Conservation (phyloP, 352 stramenopile species). For the Globisporangium barbulae region DNA sequence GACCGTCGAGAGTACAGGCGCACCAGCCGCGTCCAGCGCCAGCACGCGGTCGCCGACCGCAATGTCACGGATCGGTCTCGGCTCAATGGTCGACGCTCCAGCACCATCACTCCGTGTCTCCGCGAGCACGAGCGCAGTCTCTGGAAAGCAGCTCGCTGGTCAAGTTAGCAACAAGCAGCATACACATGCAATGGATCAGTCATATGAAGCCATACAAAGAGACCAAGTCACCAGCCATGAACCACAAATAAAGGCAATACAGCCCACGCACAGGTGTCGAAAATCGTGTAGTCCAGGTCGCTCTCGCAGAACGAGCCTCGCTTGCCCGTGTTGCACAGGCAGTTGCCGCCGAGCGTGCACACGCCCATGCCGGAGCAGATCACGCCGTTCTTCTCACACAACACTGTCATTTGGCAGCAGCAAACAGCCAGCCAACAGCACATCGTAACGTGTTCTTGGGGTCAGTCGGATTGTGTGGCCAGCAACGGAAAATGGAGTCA, state of each 20-base stretch:
- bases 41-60: conserved; percentile 51
- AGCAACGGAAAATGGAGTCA: not conserved
- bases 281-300: conserved; percentile 42
- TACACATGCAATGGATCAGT: not conserved
- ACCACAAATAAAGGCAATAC: not conserved
- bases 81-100: conserved; percentile 9
- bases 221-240: not conserved
- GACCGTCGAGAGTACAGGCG: conserved; percentile 40
- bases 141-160: conserved; percentile 58
- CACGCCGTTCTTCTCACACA: conserved; percentile 66
- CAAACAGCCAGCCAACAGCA: conserved; percentile 8
- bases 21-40: conserved; percentile 35
- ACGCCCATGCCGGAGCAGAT: conserved; percentile 66
- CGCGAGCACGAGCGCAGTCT: conserved; percentile 35
- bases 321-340: conserved; percentile 59
- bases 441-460: not conserved
- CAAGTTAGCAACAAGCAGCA: not conserved
- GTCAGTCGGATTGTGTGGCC: too few species aligned
- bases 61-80: conserved; percentile 25
- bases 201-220: not conserved
- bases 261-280: conserved; percentile 34
- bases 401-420: conserved; percentile 31
- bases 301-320: conserved; percentile 52
- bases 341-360: conserved; percentile 64
- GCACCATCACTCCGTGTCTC: not conserved